Evolutionary conservation across 1,284 basidiomycete genomes (phyloP).

Genomic region (Moniliella sp.): DNA sequence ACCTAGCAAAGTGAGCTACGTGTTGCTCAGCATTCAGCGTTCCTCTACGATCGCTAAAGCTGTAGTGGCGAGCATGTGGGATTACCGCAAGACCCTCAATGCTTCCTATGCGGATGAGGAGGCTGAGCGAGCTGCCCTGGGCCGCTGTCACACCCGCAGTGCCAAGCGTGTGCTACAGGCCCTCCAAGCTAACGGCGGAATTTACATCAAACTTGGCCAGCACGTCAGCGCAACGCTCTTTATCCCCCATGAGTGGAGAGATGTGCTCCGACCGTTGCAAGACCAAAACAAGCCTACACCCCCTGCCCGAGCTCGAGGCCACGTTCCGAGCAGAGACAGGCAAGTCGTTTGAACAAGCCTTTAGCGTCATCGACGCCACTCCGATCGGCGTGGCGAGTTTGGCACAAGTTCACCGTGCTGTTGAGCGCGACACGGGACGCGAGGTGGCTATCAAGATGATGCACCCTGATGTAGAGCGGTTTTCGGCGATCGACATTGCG

Average conservation of each 20-base stretch:
- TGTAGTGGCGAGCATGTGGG: slow-evolving; percentile 27
- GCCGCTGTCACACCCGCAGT: slow-evolving; percentile 28
- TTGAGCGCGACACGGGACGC: slow-evolving; percentile 48
- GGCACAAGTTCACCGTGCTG: slow-evolving; percentile 79
- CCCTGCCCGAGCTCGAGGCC: slow-evolving; percentile 24
- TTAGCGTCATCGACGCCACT: slow-evolving; percentile 57
- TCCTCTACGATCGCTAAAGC: slow-evolving; percentile 29
- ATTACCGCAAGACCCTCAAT: slow-evolving; percentile 25
- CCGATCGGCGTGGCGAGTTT: slow-evolving; percentile 82
- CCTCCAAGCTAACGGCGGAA: slow-evolving; percentile 51
- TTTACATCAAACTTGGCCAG: slow-evolving; percentile 60
- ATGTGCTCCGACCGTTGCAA: slow-evolving; percentile 43
- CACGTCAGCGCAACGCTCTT: slow-evolving; percentile 45
- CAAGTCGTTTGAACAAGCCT: slow-evolving; percentile 23
- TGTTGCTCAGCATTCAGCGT: slow-evolving; percentile 16
- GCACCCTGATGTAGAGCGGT: slow-evolving; percentile 81
- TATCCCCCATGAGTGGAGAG: slow-evolving; percentile 55
- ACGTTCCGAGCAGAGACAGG: slow-evolving; percentile 30
- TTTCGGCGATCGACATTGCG: slow-evolving; percentile 64
- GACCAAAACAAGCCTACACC: slow-evolving; percentile 32
- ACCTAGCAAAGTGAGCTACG: slow-evolving; percentile 8
- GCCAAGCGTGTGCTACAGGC: slow-evolving; percentile 24
- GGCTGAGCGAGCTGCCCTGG: slow-evolving; percentile 15
- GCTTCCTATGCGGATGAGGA: slow-evolving; percentile 10
- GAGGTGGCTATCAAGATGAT: slow-evolving; percentile 88